These are phyloP conservation scores for Kwoniella heveanensis DNA, from an alignment of 768 basidiomycete species.

Conservation along the genomic window DNA sequence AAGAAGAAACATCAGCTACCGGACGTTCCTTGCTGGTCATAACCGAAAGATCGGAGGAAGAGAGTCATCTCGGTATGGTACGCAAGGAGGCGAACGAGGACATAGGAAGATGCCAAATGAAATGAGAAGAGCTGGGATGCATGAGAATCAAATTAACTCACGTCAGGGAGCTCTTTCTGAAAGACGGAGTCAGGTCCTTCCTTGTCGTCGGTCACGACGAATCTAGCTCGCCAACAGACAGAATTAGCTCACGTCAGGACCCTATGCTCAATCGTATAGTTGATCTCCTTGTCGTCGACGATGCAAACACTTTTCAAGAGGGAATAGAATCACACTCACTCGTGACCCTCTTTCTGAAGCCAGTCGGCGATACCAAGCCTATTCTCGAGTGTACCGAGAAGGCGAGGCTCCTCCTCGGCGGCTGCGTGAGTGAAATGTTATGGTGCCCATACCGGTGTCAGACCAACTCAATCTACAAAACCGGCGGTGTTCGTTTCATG, in stretches of 20 bases:
- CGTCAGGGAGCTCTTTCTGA: slow-evolving; percentile 78
- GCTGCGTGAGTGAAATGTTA: slow-evolving; percentile 20
- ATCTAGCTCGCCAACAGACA: slow-evolving; percentile 11
- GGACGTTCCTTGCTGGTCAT: not conserved
- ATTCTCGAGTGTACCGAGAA: slow-evolving; percentile 56
- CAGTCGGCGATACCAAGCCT: slow-evolving; percentile 74
- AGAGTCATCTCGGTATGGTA: too few relatives aligned
- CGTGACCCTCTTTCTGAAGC: slow-evolving; percentile 72
- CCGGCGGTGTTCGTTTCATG: too few relatives aligned
- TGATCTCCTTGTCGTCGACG: too few relatives aligned
- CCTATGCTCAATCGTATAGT: too few relatives aligned
- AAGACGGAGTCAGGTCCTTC: slow-evolving; percentile 79
- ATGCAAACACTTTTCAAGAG: too few relatives aligned
- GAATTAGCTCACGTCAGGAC: not conserved
- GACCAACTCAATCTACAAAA: too few relatives aligned
- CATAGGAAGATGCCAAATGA: not conserved
- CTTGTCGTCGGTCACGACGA: slow-evolving; percentile 76
- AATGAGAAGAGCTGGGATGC: too few relatives aligned
- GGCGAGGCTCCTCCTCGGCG: slow-evolving; percentile 52
- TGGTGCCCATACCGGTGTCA: not conserved
- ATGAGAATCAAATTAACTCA: slow-evolving; percentile 56
- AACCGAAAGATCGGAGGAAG: too few relatives aligned
- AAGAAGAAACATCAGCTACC: slow-evolving; percentile 15
- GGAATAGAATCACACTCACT: slow-evolving; percentile 56
- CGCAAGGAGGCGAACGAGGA: not conserved